These are phyloP conservation scores for Mortierella alpina DNA, from an alignment of 192 early-diverging fungal species.

Conservation along the genomic window DNA sequence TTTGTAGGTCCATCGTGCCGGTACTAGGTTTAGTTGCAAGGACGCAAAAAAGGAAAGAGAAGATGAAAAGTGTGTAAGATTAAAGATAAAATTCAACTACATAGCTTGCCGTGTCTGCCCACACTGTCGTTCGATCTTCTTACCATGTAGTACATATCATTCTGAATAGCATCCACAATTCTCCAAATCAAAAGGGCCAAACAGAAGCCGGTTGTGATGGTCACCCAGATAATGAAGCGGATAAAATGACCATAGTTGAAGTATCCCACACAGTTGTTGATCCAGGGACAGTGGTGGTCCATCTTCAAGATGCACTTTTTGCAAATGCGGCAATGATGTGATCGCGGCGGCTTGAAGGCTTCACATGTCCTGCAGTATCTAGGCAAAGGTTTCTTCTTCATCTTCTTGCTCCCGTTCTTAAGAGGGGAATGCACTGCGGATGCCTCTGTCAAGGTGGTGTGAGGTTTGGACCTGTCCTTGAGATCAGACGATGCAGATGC, in stretches of 20 bases:
- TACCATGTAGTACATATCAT: slow-evolving; percentile 20
- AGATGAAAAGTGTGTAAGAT: background rate
- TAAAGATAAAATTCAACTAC: background rate
- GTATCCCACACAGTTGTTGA: slow-evolving; percentile 87
- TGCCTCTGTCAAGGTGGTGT: slow-evolving; percentile 22
- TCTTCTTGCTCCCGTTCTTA: slow-evolving; percentile 65
- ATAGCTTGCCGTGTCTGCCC: background rate
- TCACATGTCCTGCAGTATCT: slow-evolving; percentile 76
- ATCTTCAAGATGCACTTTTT: slow-evolving; percentile 84
- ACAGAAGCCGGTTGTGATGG: slow-evolving; percentile 63
- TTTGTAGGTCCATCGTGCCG: slow-evolving; percentile 61
- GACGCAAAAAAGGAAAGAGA: slow-evolving; percentile 3
- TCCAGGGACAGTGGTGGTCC: slow-evolving; percentile 95
- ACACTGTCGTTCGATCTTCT: background rate
- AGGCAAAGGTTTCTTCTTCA: slow-evolving; percentile 72
- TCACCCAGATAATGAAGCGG: slow-evolving; percentile 81
- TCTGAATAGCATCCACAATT: slow-evolving; percentile 41
- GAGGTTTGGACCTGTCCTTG: background rate
- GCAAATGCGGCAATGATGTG: slow-evolving; percentile 83
- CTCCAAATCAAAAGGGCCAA: slow-evolving; percentile 28
- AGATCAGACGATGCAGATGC: background rate
- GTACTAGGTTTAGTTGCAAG: slow-evolving; percentile 10
- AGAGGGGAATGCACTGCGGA: background rate
- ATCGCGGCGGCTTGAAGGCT: slow-evolving; percentile 77
- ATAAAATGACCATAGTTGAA: slow-evolving; percentile 79